Conservation (phyloP, 768 basidiomycete species). For the Rhodocollybia butyracea region DNA sequence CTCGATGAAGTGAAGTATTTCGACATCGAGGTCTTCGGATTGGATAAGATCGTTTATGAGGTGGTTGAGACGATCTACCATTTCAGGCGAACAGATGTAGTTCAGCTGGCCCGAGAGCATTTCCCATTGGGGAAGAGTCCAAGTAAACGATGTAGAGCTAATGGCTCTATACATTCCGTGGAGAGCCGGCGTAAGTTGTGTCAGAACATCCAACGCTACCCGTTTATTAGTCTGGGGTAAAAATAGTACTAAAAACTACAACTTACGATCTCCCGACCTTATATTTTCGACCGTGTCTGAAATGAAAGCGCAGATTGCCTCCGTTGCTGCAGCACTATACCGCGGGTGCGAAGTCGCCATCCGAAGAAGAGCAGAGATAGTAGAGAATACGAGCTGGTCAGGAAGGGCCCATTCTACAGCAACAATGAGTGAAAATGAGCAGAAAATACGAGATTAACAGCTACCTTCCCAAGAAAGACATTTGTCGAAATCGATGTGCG, state of each 20-base stretch:
- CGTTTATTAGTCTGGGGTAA: background rate
- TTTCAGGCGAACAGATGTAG: constrained; percentile 57
- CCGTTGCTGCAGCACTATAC: constrained; percentile 46
- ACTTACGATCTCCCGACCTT: constrained; percentile 50
- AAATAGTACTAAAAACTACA: background rate
- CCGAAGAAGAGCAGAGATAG: constrained; percentile 70
- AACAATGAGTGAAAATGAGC: constrained; percentile 7
- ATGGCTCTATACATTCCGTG: constrained; percentile 88
- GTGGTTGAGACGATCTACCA: constrained; percentile 72
- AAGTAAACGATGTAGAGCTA: constrained; percentile 72
- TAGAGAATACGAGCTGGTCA: constrained; percentile 80
- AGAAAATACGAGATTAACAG: background rate
- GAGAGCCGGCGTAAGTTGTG: constrained; percentile 74
- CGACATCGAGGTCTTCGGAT: constrained; percentile 46
- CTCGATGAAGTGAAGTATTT: constrained; percentile 55
- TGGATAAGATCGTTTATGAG: constrained; percentile 63
- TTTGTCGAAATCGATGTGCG: constrained; percentile 73
- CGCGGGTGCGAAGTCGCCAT: constrained; percentile 53
- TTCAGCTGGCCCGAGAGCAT: constrained; percentile 50
- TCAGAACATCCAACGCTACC: constrained; percentile 67
- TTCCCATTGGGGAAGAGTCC: constrained; percentile 68
- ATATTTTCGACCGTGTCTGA: constrained; percentile 54
- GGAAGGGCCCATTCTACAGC: constrained; percentile 78
- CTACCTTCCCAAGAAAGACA: constrained; percentile 82
- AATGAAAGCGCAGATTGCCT: constrained; percentile 63